Percentiles rank a stretch among this genome's conserved stretches.
phyloP scores from a whole-genome alignment of 2,329 filamentous ascomycete species.

The Leptodontidium sp. region DNA sequence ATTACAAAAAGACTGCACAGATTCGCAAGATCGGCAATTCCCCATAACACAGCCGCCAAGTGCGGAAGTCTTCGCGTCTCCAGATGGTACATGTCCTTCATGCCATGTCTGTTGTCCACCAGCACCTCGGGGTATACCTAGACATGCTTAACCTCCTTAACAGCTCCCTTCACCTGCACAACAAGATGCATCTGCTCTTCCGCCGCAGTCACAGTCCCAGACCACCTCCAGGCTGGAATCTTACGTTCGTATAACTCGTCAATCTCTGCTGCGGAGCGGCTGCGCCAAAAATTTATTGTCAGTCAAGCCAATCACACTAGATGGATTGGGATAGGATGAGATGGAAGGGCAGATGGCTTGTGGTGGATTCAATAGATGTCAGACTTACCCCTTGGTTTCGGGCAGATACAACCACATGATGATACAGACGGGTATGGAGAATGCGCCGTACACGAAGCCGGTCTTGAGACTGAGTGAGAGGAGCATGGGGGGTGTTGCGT shows the following conservation, averaged over 20 bases:
- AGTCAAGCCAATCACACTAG: background rate
- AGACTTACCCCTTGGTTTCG: slow-evolving; percentile 18
- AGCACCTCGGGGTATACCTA: too few relatives aligned
- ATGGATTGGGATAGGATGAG: too few relatives aligned
- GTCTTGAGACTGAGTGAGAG: slow-evolving; percentile 16
- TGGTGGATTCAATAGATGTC: background rate
- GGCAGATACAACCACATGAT: slow-evolving; percentile 15
- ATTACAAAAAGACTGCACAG: too few relatives aligned
- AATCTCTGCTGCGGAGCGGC: slow-evolving; percentile 22
- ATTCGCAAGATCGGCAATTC: too few relatives aligned
- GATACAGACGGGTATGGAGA: slow-evolving; percentile 5
- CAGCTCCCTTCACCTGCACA: background rate
- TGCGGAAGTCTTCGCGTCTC: too few relatives aligned
- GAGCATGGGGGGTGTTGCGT: slow-evolving; percentile 8
- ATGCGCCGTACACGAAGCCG: slow-evolving; percentile 6
- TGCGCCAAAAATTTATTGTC: background rate
- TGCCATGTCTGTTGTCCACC: too few relatives aligned
- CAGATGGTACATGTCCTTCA: too few relatives aligned
- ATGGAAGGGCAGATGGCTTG: too few relatives aligned
- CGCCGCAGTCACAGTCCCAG: slow-evolving; percentile 5
- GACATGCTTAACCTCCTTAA: too few relatives aligned
- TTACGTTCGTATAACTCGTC: slow-evolving; percentile 25
- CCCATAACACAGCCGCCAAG: too few relatives aligned
- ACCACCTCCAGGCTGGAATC: slow-evolving; percentile 20
- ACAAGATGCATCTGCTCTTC: slow-evolving; percentile 11